Conservation (phyloP, 1,284 basidiomycete species). For the Puccinia horiana region DNA sequence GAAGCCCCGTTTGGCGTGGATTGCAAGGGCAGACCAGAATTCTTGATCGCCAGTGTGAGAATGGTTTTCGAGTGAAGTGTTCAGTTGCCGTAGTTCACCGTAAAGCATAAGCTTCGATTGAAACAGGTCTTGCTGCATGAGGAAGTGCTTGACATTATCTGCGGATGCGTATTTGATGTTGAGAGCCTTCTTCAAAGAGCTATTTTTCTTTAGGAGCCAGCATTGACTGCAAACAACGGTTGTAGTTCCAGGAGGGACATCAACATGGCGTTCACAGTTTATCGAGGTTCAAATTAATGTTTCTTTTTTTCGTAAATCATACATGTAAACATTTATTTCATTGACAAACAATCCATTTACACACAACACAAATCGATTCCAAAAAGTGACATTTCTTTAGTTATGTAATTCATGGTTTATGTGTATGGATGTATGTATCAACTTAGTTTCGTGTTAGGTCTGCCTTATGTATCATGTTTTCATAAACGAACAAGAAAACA, state of each 20-base stretch:
- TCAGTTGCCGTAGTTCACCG: neutral
- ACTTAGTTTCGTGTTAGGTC: no score
- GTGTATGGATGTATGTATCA: no score
- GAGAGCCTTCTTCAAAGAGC: conserved; percentile 4
- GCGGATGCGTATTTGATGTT: neutral
- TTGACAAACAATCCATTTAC: no score
- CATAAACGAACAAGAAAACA: no score
- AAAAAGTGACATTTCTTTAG: no score
- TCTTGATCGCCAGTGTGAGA: neutral
- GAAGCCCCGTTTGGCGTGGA: neutral
- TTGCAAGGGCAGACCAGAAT: neutral
- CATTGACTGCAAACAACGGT: neutral
- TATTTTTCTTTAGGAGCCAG: neutral
- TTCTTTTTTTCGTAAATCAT: no score
- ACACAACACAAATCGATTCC: no score
- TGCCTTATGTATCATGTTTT: no score
- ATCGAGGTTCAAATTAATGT: no score
- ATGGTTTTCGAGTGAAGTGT: conserved; percentile 13
- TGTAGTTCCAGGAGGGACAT: neutral
- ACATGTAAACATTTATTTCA: no score
- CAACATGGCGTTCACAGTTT: neutral
- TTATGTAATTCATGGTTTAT: no score
- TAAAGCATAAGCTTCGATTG: neutral
- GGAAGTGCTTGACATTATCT: neutral
- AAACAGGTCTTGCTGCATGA: neutral